Evolutionary conservation across 2,329 filamentous ascomycete genomes (phyloP).

Genomic region (Arthroderma sp.): DNA sequence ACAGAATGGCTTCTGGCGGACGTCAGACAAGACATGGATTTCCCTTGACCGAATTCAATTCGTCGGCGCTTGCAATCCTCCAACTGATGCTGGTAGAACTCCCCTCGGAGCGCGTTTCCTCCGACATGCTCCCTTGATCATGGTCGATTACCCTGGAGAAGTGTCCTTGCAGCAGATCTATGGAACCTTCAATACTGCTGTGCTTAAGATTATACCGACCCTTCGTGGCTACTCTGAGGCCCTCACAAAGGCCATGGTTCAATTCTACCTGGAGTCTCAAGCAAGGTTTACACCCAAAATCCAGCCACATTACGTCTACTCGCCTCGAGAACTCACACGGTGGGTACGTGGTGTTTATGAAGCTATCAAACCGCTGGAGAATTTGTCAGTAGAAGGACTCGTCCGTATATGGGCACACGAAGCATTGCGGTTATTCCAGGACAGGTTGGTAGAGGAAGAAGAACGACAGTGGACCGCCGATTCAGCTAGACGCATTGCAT

Average conservation of each 20-base stretch:
- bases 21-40: constrained; percentile 94
- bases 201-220: constrained; percentile 91
- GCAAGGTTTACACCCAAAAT: constrained; percentile 89
- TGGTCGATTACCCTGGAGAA: constrained; percentile 98
- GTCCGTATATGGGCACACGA: constrained; percentile 98
- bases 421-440: constrained; percentile 88
- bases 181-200: constrained; percentile 89
- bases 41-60: constrained; percentile 97
- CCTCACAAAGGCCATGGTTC: constrained; percentile 94
- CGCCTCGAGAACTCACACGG: constrained; percentile 89
- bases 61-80: constrained; percentile 95
- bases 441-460: constrained; percentile 86
- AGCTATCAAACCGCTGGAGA: constrained; percentile 84
- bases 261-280: constrained; percentile 90
- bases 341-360: constrained; percentile 98
- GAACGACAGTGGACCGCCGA: constrained; percentile 93
- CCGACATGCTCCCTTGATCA: constrained; percentile 91
- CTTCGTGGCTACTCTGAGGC: constrained; percentile 90
- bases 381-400: constrained; percentile 73
- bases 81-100: constrained; percentile 91
- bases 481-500: constrained; percentile 68
- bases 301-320: constrained; percentile 98
- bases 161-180: constrained; percentile 93
- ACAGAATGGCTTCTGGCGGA: constrained; percentile 98
- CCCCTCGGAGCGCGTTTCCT: constrained; percentile 88